Base-by-base conservation (phyloP, 106 monocot species). In the Apostasia shenzhenica region DNA sequence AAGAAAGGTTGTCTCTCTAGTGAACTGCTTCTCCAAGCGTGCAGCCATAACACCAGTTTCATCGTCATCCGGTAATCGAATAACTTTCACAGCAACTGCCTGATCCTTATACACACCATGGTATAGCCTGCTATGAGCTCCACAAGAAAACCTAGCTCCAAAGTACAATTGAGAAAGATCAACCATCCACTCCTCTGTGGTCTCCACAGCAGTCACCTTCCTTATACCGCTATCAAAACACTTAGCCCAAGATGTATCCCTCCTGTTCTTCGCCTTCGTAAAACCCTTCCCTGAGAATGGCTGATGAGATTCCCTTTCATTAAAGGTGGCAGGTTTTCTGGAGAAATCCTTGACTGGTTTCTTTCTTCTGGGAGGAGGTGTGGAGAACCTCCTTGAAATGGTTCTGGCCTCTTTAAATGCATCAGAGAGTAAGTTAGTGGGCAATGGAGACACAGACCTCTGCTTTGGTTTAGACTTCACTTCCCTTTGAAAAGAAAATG, bases 1-100 rank as follows among this genome's bases (percentile, higher is more conserved):
- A 1, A 88, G 67, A 67, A 78, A 45, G 49, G 75, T 68, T 11
- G 84, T 73, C 67, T 84, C 84, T 63, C 88, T 84, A 5, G 46
- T 79, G 53, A 78, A 88, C 67, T 88, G 84, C 73, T 84, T 88
- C 67, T 81, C 88, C 62, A 88, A 48, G 53, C 67, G 80, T 47
- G 72, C 54, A 70, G 78, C 75, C 78, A 88, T 75, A 55, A 65
- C 59, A 63, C 84, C 80, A 78, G 85, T 82, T 80, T 90, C 85
- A 43, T 86, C 85, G 76, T 85, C 83, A 72, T 86, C 85, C 8
- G 89, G 83, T 76, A 68, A 81, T 59, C 77, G 78, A 46, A 90
- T 90, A 64, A 90, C 70, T 57, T 85, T 90, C 45, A 90, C 85
- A 3, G 89, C 89, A 50, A 90, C 89, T 39, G 82, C 62, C 26